A percentile compares a stretch with the other conserved stretches of the same genome.
These are phyloP conservation scores for Coemansia sp. DNA, from an alignment of 192 early-diverging fungal genomes.

Conservation along the genomic window DNA sequence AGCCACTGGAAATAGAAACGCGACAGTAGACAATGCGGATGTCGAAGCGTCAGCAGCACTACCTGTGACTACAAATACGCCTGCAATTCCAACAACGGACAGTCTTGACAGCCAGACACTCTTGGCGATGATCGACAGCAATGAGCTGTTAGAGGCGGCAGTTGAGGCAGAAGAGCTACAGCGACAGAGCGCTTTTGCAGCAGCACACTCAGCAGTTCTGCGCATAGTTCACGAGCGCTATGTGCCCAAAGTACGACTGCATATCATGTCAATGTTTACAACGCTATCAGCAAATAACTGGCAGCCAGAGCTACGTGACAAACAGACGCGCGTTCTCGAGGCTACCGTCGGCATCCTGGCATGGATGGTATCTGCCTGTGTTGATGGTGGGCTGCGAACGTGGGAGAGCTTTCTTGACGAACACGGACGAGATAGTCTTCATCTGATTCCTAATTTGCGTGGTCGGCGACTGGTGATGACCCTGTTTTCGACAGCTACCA, in stretches of 20 bases:
- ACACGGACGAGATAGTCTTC: constrained; percentile 44
- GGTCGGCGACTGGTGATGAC: constrained; percentile 37
- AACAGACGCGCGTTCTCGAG: constrained; percentile 15
- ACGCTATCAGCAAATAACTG: constrained; percentile 13
- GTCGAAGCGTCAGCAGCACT: neutral
- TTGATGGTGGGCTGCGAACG: constrained; percentile 34
- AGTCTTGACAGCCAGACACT: constrained; percentile 25
- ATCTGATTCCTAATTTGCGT: constrained; percentile 24
- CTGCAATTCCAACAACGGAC: constrained; percentile 2
- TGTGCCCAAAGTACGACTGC: constrained; percentile 31
- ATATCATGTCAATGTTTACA: constrained; percentile 21
- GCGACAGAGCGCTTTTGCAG: constrained; percentile 18
- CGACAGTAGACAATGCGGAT: neutral
- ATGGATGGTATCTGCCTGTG: constrained; percentile 35
- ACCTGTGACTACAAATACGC: no score
- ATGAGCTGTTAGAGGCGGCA: constrained; percentile 30
- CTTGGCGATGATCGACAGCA: constrained; percentile 32
- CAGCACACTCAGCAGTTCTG: constrained; percentile 11
- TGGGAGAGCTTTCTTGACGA: constrained; percentile 54
- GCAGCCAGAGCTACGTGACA: neutral
- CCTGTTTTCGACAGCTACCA: constrained; percentile 21
- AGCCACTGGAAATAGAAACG: neutral
- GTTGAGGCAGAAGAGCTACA: constrained; percentile 39
- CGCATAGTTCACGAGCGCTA: constrained; percentile 28
- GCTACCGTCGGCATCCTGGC: constrained; percentile 11